A percentile compares a stretch with the other conserved stretches of the same genome.
Evolutionary conservation across 768 basidiomycete species (phyloP).

Genomic region (Fomitopsis pulvina): DNA sequence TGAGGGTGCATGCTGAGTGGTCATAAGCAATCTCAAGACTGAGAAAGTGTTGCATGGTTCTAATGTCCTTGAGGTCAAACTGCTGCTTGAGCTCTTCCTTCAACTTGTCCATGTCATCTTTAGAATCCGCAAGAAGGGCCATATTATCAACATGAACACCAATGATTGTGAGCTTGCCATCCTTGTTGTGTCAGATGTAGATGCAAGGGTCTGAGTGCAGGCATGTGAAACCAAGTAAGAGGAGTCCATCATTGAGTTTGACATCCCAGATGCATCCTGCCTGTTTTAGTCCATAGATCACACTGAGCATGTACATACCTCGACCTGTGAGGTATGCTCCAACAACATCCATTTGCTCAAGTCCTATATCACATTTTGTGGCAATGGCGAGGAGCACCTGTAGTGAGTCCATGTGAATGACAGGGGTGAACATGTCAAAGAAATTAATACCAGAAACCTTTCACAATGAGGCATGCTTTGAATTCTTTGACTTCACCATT

Average conservation of each 20-base stretch:
- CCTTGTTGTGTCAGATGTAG: neutral
- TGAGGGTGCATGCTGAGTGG: slow-evolving; percentile 16
- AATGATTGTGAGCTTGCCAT: slow-evolving; percentile 3
- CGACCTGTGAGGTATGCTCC: slow-evolving; percentile 33
- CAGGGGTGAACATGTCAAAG: slow-evolving; percentile 11
- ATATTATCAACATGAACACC: slow-evolving; percentile 12
- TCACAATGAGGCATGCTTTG: slow-evolving; percentile 32
- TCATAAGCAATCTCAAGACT: slow-evolving; percentile 27
- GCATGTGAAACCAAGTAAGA: too few species aligned
- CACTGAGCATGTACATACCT: slow-evolving; percentile 41
- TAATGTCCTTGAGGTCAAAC: too few species aligned
- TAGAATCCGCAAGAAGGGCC: too few species aligned
- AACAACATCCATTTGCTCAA: slow-evolving; percentile 36
- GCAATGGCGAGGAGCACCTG: slow-evolving; percentile 35
- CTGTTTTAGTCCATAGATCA: slow-evolving; percentile 32
- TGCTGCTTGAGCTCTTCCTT: neutral
- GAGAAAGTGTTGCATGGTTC: too few species aligned
- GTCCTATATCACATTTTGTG: slow-evolving; percentile 25
- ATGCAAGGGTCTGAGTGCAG: neutral
- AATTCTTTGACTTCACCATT: too few species aligned
- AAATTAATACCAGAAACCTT: slow-evolving; percentile 11
- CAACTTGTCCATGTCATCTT: slow-evolving; percentile 9
- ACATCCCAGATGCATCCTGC: slow-evolving; percentile 24
- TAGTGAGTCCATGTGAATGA: too few species aligned
- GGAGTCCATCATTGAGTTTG: slow-evolving; percentile 4